phyloP scores from a whole-genome alignment of 2,329 filamentous ascomycete species.

The Pestalotiopsis sp. region DNA sequence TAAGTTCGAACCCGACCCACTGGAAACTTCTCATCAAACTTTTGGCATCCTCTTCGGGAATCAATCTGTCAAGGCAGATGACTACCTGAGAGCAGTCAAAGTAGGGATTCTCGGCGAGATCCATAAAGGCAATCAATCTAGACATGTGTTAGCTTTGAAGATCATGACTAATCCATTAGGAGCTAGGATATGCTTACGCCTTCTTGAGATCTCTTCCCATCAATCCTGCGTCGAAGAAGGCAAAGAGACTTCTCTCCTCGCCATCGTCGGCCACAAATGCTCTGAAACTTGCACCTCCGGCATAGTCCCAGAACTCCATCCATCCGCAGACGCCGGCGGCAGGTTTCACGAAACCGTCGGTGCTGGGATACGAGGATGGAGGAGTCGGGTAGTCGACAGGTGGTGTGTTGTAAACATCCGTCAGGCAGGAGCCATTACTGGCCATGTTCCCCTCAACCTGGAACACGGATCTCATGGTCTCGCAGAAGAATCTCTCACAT shows the following conservation, averaged over 20 bases:
- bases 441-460: conserved; percentile 88
- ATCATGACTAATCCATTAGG: background rate
- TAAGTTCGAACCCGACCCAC: conserved; percentile 90
- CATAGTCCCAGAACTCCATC: conserved; percentile 85
- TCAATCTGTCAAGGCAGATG: conserved; percentile 76
- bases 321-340: conserved; percentile 56
- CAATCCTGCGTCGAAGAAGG: conserved; percentile 79
- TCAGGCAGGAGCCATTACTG: conserved; percentile 81
- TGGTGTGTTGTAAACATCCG: conserved; percentile 64
- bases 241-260: conserved; percentile 76
- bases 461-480: conserved; percentile 91
- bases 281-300: conserved; percentile 80
- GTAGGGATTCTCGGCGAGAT: conserved; percentile 73
- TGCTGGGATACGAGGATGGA: conserved; percentile 36
- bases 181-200: conserved; percentile 64
- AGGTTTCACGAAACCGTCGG: conserved; percentile 27
- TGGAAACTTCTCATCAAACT: conserved; percentile 79
- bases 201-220: conserved; percentile 81
- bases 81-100: conserved; percentile 79
- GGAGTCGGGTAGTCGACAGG: conserved; percentile 46
- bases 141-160: conserved; percentile 29
- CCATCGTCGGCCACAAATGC: conserved; percentile 78
- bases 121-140: conserved; percentile 87
- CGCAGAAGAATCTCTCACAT: conserved; percentile 99
- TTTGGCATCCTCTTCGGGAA: conserved; percentile 63